Base-by-base conservation (phyloP, 805 yeast species). In the Yarrowia sp. region DNA sequence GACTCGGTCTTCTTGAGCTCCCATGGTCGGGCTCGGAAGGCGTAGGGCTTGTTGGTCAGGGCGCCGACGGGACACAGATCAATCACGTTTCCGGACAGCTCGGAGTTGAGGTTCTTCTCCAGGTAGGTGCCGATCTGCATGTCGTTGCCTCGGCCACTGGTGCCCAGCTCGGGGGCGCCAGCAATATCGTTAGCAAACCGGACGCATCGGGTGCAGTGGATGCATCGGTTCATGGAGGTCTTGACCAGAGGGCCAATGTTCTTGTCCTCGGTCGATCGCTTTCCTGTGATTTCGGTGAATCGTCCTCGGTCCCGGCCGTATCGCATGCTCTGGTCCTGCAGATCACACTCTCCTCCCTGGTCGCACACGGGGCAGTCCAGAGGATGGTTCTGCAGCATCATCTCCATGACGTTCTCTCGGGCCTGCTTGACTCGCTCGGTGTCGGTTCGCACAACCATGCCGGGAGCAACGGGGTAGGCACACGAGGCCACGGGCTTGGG, bases 21-120 rank as follows among this genome's bases (percentile, higher is more conserved):
- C 96, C 96, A 90, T 32, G 96, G 96, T 74, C 96, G 84, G 16
- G 96, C 96, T 74, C 85, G 86, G 82, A 90, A 90, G n/a, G 96
- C 92, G 72, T 90, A 90, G 26, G 96, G 96, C 77, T 90, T 90
- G 30, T 90, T 85, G 36, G 96, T 90, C 71, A 90, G 83, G 1
- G 96, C 96, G 71, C 96, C 96, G 68, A 90, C 96, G 21, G 96
- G 96, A 79, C 96, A 90, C 70, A 90, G 81, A 75, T 90, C 96
- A 69, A 90, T 84, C 69, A 90, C 86, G 79, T 90, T 90, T 73
- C 96, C 96, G 54, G 92, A 86, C 79, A 90, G 78, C 78, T 90
- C 96, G 10, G 92, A 82, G 78, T 89, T 88, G 73, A 90, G 83
- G 76, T 89, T 89, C 78, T 92, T 83, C 77, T 89, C 92, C 67